Percentiles rank a stretch among this genome's conserved stretches.
phyloP scores from a whole-genome alignment of 768 basidiomycete genomes.

The Leccinellum luteum region DNA sequence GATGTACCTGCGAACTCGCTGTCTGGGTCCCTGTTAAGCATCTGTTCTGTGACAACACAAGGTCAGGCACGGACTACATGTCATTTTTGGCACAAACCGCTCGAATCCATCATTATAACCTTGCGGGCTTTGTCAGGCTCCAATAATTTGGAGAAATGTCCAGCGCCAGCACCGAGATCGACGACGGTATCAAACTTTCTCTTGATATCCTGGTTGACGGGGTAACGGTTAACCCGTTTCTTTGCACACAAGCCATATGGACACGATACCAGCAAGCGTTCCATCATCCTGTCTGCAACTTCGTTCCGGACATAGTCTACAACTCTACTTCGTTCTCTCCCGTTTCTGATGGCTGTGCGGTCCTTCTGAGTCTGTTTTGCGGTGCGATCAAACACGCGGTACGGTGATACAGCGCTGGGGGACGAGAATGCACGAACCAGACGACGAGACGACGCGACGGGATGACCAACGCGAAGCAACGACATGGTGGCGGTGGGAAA shows the following conservation, averaged over 20 bases:
- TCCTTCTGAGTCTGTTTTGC: conserved; percentile 79
- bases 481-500: conserved; percentile 17
- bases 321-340: conserved; percentile 60
- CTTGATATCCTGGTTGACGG: conserved; percentile 75
- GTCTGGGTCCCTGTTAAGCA: conserved; percentile 74
- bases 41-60: conserved; percentile 46
- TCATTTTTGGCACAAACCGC: conserved; percentile 49
- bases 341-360: conserved; percentile 57
- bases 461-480: conserved; percentile 4
- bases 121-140: conserved; percentile 65
- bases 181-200: conserved; percentile 74
- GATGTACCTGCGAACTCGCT: conserved; percentile 74
- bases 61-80: conserved; percentile 1
- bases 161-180: conserved; percentile 88
- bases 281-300: conserved; percentile 87
- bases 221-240: neutral
- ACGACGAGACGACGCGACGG: neutral
- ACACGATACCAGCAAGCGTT: conserved; percentile 72
- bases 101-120: conserved; percentile 83
- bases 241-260: conserved; percentile 1
- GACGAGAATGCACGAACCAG: conserved; percentile 39
- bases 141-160: conserved; percentile 85
- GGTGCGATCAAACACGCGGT: conserved; percentile 83
- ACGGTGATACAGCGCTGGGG: conserved; percentile 45
- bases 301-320: conserved; percentile 94